These are phyloP conservation scores for Leonotis leonurus DNA, from an alignment of 257 asterid species.

Conservation along the genomic window DNA sequence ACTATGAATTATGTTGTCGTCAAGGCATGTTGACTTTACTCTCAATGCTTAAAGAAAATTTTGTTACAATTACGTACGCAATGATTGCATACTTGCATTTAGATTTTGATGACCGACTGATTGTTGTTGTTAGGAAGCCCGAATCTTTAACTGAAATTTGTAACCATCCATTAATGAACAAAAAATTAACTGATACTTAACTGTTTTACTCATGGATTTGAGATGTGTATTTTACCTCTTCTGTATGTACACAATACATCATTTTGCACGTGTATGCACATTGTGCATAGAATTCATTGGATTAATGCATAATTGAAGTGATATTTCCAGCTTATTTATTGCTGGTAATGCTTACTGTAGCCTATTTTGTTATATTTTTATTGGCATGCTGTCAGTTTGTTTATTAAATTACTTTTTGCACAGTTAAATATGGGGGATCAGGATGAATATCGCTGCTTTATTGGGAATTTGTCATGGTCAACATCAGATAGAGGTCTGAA, in stretches of 20 bases:
- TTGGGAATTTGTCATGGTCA: slow-evolving; percentile 53
- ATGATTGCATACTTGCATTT: not conserved
- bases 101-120: not conserved
- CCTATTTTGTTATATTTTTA: not conserved
- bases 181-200: not conserved
- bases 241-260: not conserved
- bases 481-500: slow-evolving; percentile 50
- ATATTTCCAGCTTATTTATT: not conserved
- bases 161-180: not conserved
- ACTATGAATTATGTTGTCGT: no score
- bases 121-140: not conserved
- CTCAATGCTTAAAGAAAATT: no score
- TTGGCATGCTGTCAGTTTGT: not conserved
- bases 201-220: not conserved
- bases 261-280: not conserved
- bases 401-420: slow-evolving; percentile 7
- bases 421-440: slow-evolving; percentile 40
- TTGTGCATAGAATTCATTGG: not conserved
- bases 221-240: not conserved
- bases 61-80: not conserved
- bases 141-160: not conserved
- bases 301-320: not conserved
- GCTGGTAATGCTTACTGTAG: not conserved
- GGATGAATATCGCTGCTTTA: slow-evolving; percentile 55
- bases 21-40: not conserved